These are phyloP conservation scores for Leccinum barrowsii DNA, from an alignment of 768 basidiomycete species.

Conservation along the genomic window DNA sequence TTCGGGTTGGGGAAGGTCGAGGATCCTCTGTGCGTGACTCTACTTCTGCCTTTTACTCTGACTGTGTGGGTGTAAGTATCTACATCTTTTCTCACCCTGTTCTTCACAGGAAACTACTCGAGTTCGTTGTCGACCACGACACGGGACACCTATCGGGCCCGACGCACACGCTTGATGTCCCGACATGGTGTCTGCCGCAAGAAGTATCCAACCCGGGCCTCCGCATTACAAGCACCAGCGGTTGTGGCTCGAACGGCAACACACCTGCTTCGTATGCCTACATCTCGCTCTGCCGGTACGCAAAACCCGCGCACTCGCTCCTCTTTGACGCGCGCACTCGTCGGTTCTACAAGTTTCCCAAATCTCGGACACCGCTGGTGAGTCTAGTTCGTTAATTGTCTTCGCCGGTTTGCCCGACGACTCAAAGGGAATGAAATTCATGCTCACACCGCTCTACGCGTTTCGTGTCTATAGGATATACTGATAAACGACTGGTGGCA, in stretches of 20 bases:
- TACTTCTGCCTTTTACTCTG: not conserved
- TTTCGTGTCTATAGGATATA: constrained; percentile 7
- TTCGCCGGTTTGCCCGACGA: too few species aligned
- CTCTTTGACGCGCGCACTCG: constrained; percentile 13
- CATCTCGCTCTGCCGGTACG: constrained; percentile 8
- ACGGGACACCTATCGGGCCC: constrained; percentile 11
- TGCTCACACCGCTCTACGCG: too few species aligned
- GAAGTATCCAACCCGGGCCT: constrained; percentile 7
- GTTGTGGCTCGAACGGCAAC: not conserved
- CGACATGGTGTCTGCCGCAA: constrained; percentile 6
- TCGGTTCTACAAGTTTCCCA: constrained; percentile 20
- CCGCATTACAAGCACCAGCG: not conserved
- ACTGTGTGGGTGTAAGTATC: too few species aligned
- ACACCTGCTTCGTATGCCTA: constrained; percentile 10
- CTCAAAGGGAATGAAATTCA: too few species aligned
- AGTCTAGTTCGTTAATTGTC: not conserved
- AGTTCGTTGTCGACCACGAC: constrained; percentile 15
- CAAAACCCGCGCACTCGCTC: constrained; percentile 9
- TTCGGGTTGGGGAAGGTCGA: not conserved
- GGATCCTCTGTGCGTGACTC: constrained; percentile 16
- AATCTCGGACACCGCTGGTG: constrained; percentile 8
- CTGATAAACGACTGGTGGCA: constrained; percentile 15
- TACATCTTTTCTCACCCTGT: not conserved
- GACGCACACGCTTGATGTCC: constrained; percentile 10
- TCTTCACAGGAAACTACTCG: constrained; percentile 13